Percentiles rank a stretch among this genome's conserved stretches.
phyloP scores from a whole-genome alignment of 2,329 filamentous ascomycete genomes.

The Clarireedia homoeocarpa region DNA sequence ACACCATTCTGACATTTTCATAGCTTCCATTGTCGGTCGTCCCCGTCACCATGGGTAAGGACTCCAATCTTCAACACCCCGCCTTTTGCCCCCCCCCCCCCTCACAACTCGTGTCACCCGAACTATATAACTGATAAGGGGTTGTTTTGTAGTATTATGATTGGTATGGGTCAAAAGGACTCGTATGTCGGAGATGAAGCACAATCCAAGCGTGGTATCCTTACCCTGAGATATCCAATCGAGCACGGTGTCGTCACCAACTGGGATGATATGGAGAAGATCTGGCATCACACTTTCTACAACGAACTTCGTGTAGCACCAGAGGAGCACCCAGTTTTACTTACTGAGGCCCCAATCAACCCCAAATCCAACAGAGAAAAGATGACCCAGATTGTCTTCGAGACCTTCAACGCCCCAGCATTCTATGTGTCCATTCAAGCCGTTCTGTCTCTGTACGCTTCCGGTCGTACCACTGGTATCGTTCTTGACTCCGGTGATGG shows the following conservation, averaged over 20 bases:
- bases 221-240: constrained; percentile 98
- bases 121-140: constrained; percentile 24
- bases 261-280: constrained; percentile 99
- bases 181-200: constrained; percentile 99
- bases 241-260: constrained; percentile 99
- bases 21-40: constrained; percentile 98
- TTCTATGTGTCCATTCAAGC: constrained; percentile 99
- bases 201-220: constrained; percentile 99
- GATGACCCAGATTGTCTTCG: constrained; percentile 99
- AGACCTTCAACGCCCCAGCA: constrained; percentile 99
- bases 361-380: constrained; percentile 99
- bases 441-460: constrained; percentile 97
- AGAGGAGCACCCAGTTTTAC: constrained; percentile 98
- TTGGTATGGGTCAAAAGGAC: constrained; percentile 99
- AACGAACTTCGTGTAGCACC: constrained; percentile 99
- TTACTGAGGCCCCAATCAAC: constrained; percentile 99
- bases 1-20: constrained; percentile 18
- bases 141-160: constrained; percentile 77
- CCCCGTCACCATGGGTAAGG: constrained; percentile 99
- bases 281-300: constrained; percentile 99
- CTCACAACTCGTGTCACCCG: constrained; percentile 11
- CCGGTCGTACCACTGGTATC: constrained; percentile 99
- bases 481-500: constrained; percentile 99
- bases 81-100: constrained; percentile 16
- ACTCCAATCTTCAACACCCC: constrained; percentile 11